A percentile compares a stretch with the other conserved stretches of the same genome.
Conservation (phyloP, 2,329 filamentous ascomycete genomes). For the Aspergillus versicolor region DNA sequence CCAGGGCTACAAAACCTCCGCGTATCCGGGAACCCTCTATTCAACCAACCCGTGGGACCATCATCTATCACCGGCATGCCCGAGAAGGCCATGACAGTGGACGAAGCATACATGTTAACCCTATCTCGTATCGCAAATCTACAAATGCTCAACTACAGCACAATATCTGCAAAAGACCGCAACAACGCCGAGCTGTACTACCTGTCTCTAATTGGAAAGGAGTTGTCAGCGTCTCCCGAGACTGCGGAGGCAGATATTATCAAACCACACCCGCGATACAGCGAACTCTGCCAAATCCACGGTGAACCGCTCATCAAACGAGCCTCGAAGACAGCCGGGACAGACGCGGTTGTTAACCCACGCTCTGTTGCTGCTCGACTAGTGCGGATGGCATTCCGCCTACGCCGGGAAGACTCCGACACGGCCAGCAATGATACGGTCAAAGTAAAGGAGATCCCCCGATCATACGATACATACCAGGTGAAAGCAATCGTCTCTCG, state of each 20-base stretch:
- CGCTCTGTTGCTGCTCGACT: slow-evolving; percentile 80
- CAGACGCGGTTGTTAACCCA: slow-evolving; percentile 56
- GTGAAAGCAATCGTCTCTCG: slow-evolving; percentile 76
- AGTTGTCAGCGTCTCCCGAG: slow-evolving; percentile 53
- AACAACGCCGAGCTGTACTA: slow-evolving; percentile 93
- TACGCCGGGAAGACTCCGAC: slow-evolving; percentile 30
- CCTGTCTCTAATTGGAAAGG: slow-evolving; percentile 75
- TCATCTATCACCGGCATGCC: slow-evolving; percentile 40
- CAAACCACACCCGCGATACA: slow-evolving; percentile 67
- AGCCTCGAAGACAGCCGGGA: slow-evolving; percentile 38
- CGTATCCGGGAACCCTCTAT: slow-evolving; percentile 83
- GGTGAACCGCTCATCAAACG: slow-evolving; percentile 67
- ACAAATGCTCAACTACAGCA: slow-evolving; percentile 58
- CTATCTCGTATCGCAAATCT: slow-evolving; percentile 71
- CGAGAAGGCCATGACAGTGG: slow-evolving; percentile 51
- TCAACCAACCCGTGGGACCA: slow-evolving; percentile 49
- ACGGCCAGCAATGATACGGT: slow-evolving; percentile 24
- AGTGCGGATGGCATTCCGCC: slow-evolving; percentile 61
- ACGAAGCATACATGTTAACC: slow-evolving; percentile 87
- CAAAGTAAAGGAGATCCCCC: slow-evolving; percentile 62
- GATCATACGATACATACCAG: slow-evolving; percentile 75
- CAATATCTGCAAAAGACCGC: slow-evolving; percentile 70
- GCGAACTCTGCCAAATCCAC: slow-evolving; percentile 71
- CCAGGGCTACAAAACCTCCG: slow-evolving; percentile 74
- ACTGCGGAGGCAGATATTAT: slow-evolving; percentile 56